Base-by-base conservation (phyloP, 2,329 filamentous ascomycete species). In the Dactylellina parvicollis region DNA sequence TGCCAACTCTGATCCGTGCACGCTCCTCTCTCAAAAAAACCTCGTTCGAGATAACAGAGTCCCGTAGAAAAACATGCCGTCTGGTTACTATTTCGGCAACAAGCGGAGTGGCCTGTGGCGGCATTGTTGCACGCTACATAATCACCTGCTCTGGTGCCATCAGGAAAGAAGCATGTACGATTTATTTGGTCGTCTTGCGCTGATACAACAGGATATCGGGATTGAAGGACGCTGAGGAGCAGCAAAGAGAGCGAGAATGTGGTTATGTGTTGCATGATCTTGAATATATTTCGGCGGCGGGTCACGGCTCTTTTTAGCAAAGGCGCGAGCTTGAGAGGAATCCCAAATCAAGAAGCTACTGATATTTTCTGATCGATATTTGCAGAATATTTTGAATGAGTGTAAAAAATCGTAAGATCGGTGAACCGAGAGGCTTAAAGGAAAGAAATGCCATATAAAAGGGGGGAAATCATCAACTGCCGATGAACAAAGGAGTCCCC, bases 1-100 rank as follows among this genome's bases (percentile, higher is more conserved):
- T 62, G 56, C 66, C 66, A 71, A 14, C 56, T 56, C 42, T 71
- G 66, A 57, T 71, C 66, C 8, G 66, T 71, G 24, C 66, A 71
- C 4, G 66, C 56, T 20, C 66, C 66, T 44, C 66, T 18, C 20
- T 71, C 66, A 32, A 56, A 49, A 32, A 71, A 71, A 2, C 66
- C 66, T 1, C 50, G 22, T 2, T 62, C 47, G 18, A 71, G 47
- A 57, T 71, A 71, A 32, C 66, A 71, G 9, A 71, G 28, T 14
- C 66, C 66, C 3, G 66, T 71, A 1, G 56, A 28, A 28, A 71
- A 71, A 44, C 66, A 71, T 28, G 57, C 44, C 28, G 66, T 71
- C 24, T 71, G 66, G 49, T 71, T 71, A 22, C 36, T 50, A 49
- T 71, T 71, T 42, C 49, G 47, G 42, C 66, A 71, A 18, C 66